Base-by-base conservation (phyloP, 1,284 basidiomycete genomes). In the Phaffia rhodozyma region DNA sequence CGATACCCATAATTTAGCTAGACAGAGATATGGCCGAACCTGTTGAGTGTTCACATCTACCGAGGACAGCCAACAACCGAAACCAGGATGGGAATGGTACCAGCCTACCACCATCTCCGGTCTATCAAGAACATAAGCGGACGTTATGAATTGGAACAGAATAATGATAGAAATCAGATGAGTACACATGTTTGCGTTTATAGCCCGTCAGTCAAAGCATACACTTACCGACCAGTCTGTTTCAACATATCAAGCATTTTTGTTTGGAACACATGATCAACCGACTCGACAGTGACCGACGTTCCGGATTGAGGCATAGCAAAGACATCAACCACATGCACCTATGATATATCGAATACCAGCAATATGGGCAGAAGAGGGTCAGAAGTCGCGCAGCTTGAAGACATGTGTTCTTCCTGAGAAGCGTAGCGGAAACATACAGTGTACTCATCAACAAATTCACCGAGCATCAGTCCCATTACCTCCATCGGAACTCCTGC, bases 241-340 rank as follows among this genome's bases (percentile, higher is more conserved):
- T 98, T 98, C 71, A 99, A 78, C 92, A 98, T 98, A 69, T 98
- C 96, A 66, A 97, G 81, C 96, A 98, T 98, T 77, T 88, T 97
- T 21, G 86, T 88, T 77, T 99, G 96, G 78, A 98, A 99, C 47
- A 98, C 96, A 69, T 97, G 92, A 77, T 99, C 96, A 2, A 99
- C 96, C 18, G 94, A 96, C 77, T 99, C 94, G 69, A 99, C 94
- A 61, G 91, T 94, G 56, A 99, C 94, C 0, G 92, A 96, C 21
- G 96, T 98, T 69, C 96, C 96, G 23, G 91, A 93, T 73, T 99
- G 96, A 47, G 96, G 96, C 96, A 99, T 99, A 55, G 96, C 96
- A 73, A 98, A 99, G 67, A 99, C 96, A 74, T 99, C 96, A 73
- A 97, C 89, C 62, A 97, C 93, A 74, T 94, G 78, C 56, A 79